A percentile compares a stretch with the other conserved stretches of the same genome.
Evolutionary conservation across 2,329 filamentous ascomycete genomes (phyloP).

Genomic region (Arthrinium puccinioides): DNA sequence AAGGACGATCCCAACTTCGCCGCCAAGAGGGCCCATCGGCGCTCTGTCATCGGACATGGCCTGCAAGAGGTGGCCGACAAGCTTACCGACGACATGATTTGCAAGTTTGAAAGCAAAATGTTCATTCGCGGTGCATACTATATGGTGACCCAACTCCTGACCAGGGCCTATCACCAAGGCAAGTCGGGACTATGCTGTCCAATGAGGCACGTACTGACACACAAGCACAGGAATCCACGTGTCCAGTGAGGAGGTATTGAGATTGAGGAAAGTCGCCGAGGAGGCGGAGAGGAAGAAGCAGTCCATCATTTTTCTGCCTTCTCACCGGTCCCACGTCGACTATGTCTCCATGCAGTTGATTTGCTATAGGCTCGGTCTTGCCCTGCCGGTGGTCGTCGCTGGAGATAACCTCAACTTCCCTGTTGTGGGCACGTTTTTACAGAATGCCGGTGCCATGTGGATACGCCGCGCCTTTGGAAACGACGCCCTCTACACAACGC

Average conservation of each 20-base stretch:
- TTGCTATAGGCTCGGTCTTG: slow-evolving; percentile 86
- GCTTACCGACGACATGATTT: slow-evolving; percentile 93
- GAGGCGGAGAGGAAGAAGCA: slow-evolving; percentile 81
- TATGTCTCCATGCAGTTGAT: slow-evolving; percentile 94
- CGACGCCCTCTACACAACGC: slow-evolving; percentile 78
- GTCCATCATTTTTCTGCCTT: slow-evolving; percentile 92
- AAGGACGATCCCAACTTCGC: slow-evolving; percentile 47
- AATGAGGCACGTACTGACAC: slow-evolving; percentile 53
- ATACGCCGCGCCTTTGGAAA: slow-evolving; percentile 90
- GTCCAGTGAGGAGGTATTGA: slow-evolving; percentile 84
- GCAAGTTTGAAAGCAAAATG: slow-evolving; percentile 92
- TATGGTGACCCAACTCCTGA: slow-evolving; percentile 76
- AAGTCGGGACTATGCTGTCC: slow-evolving; percentile 26
- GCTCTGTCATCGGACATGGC: slow-evolving; percentile 60
- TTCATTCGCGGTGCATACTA: slow-evolving; percentile 95
- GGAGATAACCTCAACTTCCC: slow-evolving; percentile 97
- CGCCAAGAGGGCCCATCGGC: slow-evolving; percentile 45
- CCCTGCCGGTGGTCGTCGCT: slow-evolving; percentile 83
- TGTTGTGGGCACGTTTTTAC: slow-evolving; percentile 79
- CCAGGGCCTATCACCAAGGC: slow-evolving; percentile 87
- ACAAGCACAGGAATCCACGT: slow-evolving; percentile 65
- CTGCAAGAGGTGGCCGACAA: slow-evolving; percentile 76
- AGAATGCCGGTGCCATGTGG: slow-evolving; percentile 94
- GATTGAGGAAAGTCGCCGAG: slow-evolving; percentile 74
- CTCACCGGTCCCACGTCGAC: slow-evolving; percentile 91